Percentiles rank a stretch among this genome's conserved stretches.
Evolutionary conservation across 768 basidiomycete genomes (phyloP).

Genomic region (Mycena belliarum): DNA sequence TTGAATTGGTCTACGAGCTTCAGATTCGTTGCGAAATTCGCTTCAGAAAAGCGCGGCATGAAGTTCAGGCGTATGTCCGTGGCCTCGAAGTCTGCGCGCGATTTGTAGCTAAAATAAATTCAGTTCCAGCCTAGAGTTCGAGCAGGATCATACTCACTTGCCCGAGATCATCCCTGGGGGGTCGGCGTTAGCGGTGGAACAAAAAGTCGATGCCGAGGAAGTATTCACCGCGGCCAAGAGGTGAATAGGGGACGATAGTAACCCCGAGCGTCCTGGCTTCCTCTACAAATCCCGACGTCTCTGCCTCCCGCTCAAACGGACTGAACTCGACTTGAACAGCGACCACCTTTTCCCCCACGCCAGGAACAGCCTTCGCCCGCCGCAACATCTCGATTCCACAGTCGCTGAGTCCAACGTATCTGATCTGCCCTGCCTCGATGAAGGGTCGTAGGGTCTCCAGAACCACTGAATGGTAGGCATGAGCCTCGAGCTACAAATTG

Average conservation of each 20-base stretch:
- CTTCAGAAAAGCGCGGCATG: not conserved
- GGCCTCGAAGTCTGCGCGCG: not conserved
- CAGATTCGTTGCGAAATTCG: not conserved
- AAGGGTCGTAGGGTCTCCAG: not conserved
- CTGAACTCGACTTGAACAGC: slow-evolving; percentile 30
- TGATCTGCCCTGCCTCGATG: slow-evolving; percentile 27
- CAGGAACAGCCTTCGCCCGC: slow-evolving; percentile 28
- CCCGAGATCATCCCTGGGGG: not conserved
- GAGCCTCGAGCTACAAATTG: too few relatives aligned
- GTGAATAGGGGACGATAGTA: slow-evolving; percentile 28
- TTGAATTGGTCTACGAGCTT: not conserved
- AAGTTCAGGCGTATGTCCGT: not conserved
- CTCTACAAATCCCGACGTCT: slow-evolving; percentile 21
- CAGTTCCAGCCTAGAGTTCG: not conserved
- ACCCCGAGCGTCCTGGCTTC: slow-evolving; percentile 28
- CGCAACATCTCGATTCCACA: slow-evolving; percentile 24
- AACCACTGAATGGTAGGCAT: slow-evolving; percentile 17
- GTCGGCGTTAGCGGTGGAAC: not conserved
- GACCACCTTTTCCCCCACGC: slow-evolving; percentile 23
- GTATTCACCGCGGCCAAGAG: slow-evolving; percentile 30
- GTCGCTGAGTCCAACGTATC: slow-evolving; percentile 33
- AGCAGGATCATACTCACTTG: not conserved
- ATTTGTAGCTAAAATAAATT: not conserved
- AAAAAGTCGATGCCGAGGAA: not conserved
- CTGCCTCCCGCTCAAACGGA: slow-evolving; percentile 16